phyloP scores from a whole-genome alignment of 2,329 filamentous ascomycete species.

The Torrubiella hemipterigena region DNA sequence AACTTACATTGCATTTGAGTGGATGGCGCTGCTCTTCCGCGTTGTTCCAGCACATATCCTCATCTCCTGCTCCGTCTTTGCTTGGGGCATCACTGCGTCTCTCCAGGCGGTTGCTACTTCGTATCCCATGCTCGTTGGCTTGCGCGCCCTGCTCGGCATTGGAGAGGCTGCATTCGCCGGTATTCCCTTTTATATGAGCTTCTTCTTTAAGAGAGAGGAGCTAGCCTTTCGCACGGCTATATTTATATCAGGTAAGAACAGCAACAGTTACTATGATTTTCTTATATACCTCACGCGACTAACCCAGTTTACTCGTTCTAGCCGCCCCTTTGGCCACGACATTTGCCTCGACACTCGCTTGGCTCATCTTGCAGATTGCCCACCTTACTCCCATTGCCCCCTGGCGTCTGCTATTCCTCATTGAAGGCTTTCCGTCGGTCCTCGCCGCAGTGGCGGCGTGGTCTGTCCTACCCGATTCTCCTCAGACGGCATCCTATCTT shows the following conservation, averaged over 20 bases:
- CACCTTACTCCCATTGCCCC: constrained; percentile 56
- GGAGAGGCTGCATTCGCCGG: constrained; percentile 55
- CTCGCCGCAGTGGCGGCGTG: constrained; percentile 63
- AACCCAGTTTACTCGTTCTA: constrained; percentile 8
- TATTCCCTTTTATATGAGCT: constrained; percentile 51
- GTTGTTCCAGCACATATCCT: constrained; percentile 49
- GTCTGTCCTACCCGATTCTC: constrained; percentile 65
- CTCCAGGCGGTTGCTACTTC: constrained; percentile 56
- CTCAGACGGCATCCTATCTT: constrained; percentile 52
- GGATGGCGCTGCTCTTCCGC: constrained; percentile 52
- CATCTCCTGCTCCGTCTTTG: constrained; percentile 50
- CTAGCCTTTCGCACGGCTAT: constrained; percentile 76
- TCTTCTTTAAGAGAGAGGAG: constrained; percentile 56
- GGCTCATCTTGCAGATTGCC: constrained; percentile 62
- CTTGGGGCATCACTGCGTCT: constrained; percentile 71
- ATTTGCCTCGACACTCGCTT: constrained; percentile 66
- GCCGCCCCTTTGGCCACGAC: constrained; percentile 73
- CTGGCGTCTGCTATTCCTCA: constrained; percentile 75
- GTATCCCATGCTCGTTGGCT: constrained; percentile 44
- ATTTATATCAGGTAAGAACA: constrained; percentile 58
- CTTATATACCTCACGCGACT: constrained; percentile 7
- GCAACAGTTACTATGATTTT: too few species aligned
- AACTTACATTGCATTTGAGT: constrained; percentile 52
- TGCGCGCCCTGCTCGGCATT: constrained; percentile 46
- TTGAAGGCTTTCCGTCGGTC: constrained; percentile 78